Conservation (phyloP, 129 eudicot species). For the Arctium lappa region DNA sequence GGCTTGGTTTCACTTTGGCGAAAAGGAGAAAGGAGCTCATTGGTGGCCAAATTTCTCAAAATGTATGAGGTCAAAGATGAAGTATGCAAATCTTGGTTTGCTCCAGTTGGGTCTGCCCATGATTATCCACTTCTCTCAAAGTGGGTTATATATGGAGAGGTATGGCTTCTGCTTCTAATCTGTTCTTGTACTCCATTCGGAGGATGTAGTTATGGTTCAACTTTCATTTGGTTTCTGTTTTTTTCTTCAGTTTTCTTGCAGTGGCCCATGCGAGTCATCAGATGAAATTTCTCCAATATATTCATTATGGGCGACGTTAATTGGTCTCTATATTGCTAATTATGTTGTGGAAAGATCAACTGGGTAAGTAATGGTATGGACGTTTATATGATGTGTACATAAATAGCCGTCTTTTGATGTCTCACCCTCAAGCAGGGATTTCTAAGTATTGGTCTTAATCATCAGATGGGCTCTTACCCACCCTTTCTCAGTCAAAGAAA, state of each 20-base stretch:
- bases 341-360: conserved; percentile 96
- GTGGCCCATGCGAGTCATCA: conserved; percentile 78
- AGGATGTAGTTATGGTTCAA: neutral
- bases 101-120: conserved; percentile 95
- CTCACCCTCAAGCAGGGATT: neutral
- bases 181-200: neutral
- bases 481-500: conserved; percentile 77
- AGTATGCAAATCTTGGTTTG: conserved; percentile 96
- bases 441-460: conserved; percentile 8
- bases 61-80: conserved; percentile 83
- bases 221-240: neutral
- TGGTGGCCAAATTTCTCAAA: conserved; percentile 70
- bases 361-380: conserved; percentile 48
- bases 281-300: conserved; percentile 95
- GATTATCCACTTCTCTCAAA: conserved; percentile 94
- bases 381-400: neutral
- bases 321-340: conserved; percentile 96
- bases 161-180: conserved; percentile 22
- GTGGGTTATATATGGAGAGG: conserved; percentile 99
- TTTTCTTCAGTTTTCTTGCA: conserved; percentile 64
- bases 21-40: conserved; percentile 73
- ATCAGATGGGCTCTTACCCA: conserved; percentile 98
- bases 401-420: too few species aligned
- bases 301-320: conserved; percentile 96
- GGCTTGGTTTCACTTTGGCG: conserved; percentile 72